Conservation (phyloP, 2,329 filamentous ascomycete species). For the Fusarium heterosporum region DNA sequence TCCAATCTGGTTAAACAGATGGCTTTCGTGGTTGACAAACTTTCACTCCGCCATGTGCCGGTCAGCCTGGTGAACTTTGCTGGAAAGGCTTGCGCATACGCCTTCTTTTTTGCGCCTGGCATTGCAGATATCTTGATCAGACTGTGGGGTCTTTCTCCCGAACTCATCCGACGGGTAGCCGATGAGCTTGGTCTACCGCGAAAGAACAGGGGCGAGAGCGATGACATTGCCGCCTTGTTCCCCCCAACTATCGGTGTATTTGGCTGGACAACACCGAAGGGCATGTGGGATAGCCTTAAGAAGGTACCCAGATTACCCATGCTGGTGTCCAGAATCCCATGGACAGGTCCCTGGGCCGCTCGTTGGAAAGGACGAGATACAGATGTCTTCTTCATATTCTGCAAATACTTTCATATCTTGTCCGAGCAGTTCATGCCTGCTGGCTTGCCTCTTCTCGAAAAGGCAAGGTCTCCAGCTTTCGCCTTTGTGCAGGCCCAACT, state of each 20-base stretch:
- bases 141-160: constrained; percentile 79
- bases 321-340: constrained; percentile 78
- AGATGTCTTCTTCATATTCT: constrained; percentile 91
- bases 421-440: constrained; percentile 77
- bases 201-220: constrained; percentile 66
- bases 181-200: constrained; percentile 75
- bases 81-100: constrained; percentile 90
- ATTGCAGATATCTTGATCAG: constrained; percentile 85
- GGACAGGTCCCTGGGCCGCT: constrained; percentile 86
- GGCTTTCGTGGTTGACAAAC: constrained; percentile 87
- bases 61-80: constrained; percentile 82
- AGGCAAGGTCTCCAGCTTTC: constrained; percentile 78
- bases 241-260: constrained; percentile 72
- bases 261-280: constrained; percentile 65
- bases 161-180: constrained; percentile 76
- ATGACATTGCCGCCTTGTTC: constrained; percentile 76
- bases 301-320: constrained; percentile 74
- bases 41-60: constrained; percentile 79
- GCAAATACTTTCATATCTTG: constrained; percentile 87
- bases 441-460: constrained; percentile 64
- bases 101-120: constrained; percentile 91
- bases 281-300: constrained; percentile 68
- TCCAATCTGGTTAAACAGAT: constrained; percentile 86
- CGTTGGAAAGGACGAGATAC: constrained; percentile 90
- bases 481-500: constrained; percentile 86